Evolutionary conservation across 805 yeast genomes (phyloP), one percentile per base, ranked within the genome.

Genomic region (Pichia rugopelliculosa): DNA sequence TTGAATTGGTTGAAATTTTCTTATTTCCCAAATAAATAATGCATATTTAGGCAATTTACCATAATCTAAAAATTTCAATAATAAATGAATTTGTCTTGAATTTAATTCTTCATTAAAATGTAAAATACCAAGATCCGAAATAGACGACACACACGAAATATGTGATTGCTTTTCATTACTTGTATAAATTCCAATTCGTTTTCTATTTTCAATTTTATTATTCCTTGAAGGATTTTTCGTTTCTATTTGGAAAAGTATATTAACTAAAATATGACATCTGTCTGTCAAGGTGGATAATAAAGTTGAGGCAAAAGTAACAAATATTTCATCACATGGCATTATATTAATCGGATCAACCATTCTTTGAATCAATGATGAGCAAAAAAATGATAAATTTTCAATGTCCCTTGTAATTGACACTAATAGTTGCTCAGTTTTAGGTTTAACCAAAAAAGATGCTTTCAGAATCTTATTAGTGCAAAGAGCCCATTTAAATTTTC

Each of bases 401-500:
- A 57, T 53, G 22, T 47, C 50, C 13, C 45, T 43, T 1, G 37
- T 27, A 17, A 47, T 27, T 23, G 26, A 26, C 1, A 39, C 12
- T 7, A 39, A 6, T 18, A n/a, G 20, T 24, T 43, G 25, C 6
- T 53, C 56, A n/a, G 44, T 41, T 13, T 39, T 43, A 1, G 47
- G 39, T 27, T 46, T 47, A 5, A 52, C 46, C 17, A 20, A 42
- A 21, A 48, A 49, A 3, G 56, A 47, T 12, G 36, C 36, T 17
- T 53, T 49, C 22, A 59, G 23, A 21, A 59, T 56, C 18, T 41
- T 51, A 38, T 56, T 59, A 41, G 53, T 47, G 33, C 58, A 47
- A 38, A 52, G 52, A 21, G 48, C 57, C 61, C 62, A 79, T 55
- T 73, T 68, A 59, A 74, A 78, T 52, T 77, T 77, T 4, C 78